Evolutionary conservation across 768 basidiomycete species (phyloP), one percentile per base, ranked within the genome.

Genomic region (Kwoniella bestiolae): DNA sequence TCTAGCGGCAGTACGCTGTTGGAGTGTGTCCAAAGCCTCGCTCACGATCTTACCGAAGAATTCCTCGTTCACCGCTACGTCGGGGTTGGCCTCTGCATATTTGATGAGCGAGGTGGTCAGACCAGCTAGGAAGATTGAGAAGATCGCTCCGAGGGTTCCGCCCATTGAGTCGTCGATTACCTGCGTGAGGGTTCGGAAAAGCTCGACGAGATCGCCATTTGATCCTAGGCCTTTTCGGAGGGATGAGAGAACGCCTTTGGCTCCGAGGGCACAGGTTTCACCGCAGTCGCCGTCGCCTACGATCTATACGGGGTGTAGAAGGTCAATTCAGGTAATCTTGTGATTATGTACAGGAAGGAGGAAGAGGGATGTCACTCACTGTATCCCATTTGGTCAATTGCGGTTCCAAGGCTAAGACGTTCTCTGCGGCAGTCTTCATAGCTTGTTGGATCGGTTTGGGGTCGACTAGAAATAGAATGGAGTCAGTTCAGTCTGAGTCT

Each of bases 251-350:
- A 76, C 75, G 11, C 68, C 78, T 65, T 77, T 70, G 7, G 78
- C 78, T 23, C 78, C 78, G 9, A 70, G 56, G 5, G 76, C 74
- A 52, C 75, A 77, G 1, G 78, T 79, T 50, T 79, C 78, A 2
- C 78, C 78, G 47, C 78, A 79, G 53, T 79, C 78, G 4, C 78
- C 78, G 64, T 79, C 78, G 18, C 78, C 78, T n/a, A 79, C 78
- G 50, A 79, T 79, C 76, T 77, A 46, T 14, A 29, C 3, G 44
- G 21, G 16, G 12, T 32, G 29, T 11, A 9, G 44, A 35, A 25
- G 14, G 9, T 11, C 25, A 49, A 23, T 25, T n/a, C n/a, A n/a
- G n/a, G n/a, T n/a, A n/a, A n/a, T n/a, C n/a, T n/a, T n/a, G n/a
- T n/a, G n/a, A n/a, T n/a, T n/a, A n/a, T n/a, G n/a, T n/a, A n/a